These are phyloP conservation scores for Sphagnum tenellum DNA, from an alignment of 225 moss, liverwort and hornwort species.

Conservation along the genomic window DNA sequence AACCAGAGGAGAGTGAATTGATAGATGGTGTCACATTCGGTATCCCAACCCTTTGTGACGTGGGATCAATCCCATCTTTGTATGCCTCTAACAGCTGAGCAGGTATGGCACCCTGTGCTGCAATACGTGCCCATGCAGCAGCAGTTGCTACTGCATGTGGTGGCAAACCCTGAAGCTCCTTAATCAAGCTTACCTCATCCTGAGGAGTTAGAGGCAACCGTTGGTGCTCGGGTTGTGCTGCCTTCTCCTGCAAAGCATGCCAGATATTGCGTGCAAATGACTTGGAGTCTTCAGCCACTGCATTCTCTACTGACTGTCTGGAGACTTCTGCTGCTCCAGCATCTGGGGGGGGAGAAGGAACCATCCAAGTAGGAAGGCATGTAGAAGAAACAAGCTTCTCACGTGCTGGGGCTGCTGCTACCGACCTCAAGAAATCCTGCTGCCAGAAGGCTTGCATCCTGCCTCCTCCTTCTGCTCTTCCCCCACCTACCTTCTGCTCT, in stretches of 20 bases:
- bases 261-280: constrained; percentile 52
- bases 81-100: constrained; percentile 56
- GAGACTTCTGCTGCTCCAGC: constrained; percentile 16
- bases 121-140: constrained; percentile 53
- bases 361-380: constrained; percentile 4
- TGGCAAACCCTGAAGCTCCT: constrained; percentile 52
- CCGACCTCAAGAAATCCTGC: constrained; percentile 19
- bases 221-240: constrained; percentile 42
- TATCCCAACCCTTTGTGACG: constrained; percentile 4
- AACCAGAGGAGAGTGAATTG: constrained; percentile 16
- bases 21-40: constrained; percentile 29
- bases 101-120: constrained; percentile 46
- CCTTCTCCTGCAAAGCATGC: constrained; percentile 62
- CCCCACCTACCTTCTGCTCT: constrained; percentile 14
- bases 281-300: constrained; percentile 54
- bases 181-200: constrained; percentile 57
- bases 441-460: constrained; percentile 64
- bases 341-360: constrained; percentile 11
- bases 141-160: constrained; percentile 47
- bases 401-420: constrained; percentile 14
- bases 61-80: constrained; percentile 42
- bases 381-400: constrained; percentile 11
- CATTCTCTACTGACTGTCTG: constrained; percentile 36
- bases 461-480: not conserved
- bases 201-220: constrained; percentile 36